These are phyloP conservation scores for Tetrahymena borealis DNA, from an alignment of 73 alveolate genomes.

Conservation along the genomic window DNA sequence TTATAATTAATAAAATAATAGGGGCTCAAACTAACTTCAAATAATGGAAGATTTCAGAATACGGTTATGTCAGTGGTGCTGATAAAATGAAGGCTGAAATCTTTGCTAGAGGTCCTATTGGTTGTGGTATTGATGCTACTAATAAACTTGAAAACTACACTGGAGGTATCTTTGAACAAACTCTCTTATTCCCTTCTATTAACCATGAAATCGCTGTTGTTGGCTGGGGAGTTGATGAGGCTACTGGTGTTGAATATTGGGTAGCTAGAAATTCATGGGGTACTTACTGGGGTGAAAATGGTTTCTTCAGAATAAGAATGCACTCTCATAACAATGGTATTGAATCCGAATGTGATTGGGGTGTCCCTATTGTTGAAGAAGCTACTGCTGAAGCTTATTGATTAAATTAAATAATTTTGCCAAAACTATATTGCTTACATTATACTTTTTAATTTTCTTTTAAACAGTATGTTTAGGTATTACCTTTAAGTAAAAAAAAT, in stretches of 20 bases:
- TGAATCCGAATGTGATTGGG: slow-evolving; percentile 54
- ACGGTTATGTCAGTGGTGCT: slow-evolving; percentile 55
- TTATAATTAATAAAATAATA: too few species aligned
- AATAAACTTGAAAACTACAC: slow-evolving; percentile 49
- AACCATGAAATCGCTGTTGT: slow-evolving; percentile 64
- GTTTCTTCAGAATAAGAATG: slow-evolving; percentile 67
- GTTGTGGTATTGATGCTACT: slow-evolving; percentile 52
- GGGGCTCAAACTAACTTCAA: slow-evolving; percentile 40
- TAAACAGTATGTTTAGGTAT: too few species aligned
- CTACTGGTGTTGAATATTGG: slow-evolving; percentile 69
- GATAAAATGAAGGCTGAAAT: slow-evolving; percentile 68
- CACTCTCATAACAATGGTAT: slow-evolving; percentile 61
- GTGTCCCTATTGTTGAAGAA: slow-evolving; percentile 34
- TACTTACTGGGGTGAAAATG: slow-evolving; percentile 86
- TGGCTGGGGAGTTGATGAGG: slow-evolving; percentile 43
- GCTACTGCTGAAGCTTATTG: not conserved
- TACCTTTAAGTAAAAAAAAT: too few species aligned
- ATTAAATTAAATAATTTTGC: not conserved
- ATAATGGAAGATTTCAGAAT: slow-evolving; percentile 46
- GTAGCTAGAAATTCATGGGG: slow-evolving; percentile 82
- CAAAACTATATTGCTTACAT: too few species aligned
- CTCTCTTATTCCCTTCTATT: not conserved
- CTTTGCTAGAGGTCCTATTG: slow-evolving; percentile 66
- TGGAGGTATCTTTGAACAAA: slow-evolving; percentile 76
- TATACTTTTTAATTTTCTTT: too few species aligned